Evolutionary conservation across 768 basidiomycete genomes (phyloP), one percentile per base, ranked within the genome.

Genomic region (Lactarius akahatsu): DNA sequence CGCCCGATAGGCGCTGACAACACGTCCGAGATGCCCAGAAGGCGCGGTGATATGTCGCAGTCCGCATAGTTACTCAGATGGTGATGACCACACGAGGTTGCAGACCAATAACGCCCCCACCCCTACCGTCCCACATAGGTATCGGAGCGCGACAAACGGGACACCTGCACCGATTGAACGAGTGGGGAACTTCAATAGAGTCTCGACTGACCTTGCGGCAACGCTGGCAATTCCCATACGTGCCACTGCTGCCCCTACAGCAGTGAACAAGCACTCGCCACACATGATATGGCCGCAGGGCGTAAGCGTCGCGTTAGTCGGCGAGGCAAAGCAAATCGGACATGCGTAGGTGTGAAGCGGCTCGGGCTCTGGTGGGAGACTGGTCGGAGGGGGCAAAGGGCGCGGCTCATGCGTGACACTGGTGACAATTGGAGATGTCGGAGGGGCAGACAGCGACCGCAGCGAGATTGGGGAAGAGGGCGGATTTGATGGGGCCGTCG

Each of bases 201-300:
- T 36, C 43, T n/a, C 28, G n/a, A 52, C 50, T 52, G 50, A 70
- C 70, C 70, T 63, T 32, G 70, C 70, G 9, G 68, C 68, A 56
- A 71, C 59, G 38, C 65, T 41, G 3, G 64, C 38, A 13, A 66
- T 65, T 23, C 70, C 70, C 59, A 66, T 69, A 18, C 70, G 68
- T 26, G 36, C 59, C 13, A 57, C 45, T 3, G 70, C 68, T 9
- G 70, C 45, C 26, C 64, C 69, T 18, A 71, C 65, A 0, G 70
- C 70, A 2, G 70, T 69, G 50, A 71, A 69, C 43, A 71, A 47
- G 52, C 70, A 71, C 54, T 71, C 70, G 20, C 70, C 70, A 41
- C 70, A 71, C 62, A 71, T 57, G 20, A 69, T 71, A 61, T 71
- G 70, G 18, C 70, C 70, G n/a, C 70, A 71, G 16, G 70, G 70